Base-by-base conservation (phyloP, 768 basidiomycete species). In the Podaxis sp. region DNA sequence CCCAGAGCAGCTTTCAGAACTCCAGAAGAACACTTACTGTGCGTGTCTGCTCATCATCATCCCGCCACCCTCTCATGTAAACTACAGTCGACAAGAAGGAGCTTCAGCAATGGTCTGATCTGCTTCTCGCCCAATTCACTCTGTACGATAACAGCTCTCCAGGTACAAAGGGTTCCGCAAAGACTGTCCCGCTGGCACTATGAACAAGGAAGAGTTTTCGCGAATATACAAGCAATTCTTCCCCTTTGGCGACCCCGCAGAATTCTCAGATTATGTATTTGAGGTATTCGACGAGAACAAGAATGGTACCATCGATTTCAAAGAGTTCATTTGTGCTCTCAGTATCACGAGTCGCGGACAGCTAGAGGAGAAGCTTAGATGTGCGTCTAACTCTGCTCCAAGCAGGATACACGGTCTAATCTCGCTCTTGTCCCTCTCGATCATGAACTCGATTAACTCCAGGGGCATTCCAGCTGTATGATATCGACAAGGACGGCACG, bases 201-300 rank as follows among this genome's bases (percentile, higher is more conserved):
- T 99, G 70, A 92, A 98, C 84, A 97, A 94, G 82, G 81, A 86
- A 60, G 96, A 96, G 74, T 99, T 99, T 79, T 84, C 90, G 71
- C 89, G 90, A 75, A 99, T 99, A 82, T 99, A 99, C 85, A 95
- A 95, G 74, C 97, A 99, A 76, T 99, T 99, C 90, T 99, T 99
- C 83, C 97, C 97, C 26, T 99, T 99, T 71, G 97, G 97, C 65
- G 96, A 99, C 75, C 96, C 97, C 7, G 87, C 81, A 63, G 91
- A 96, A 74, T 99, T 99, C 72, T 95, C 97, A 41, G 93, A 98
- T 76, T 96, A 96, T 70, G 96, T 99, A 71, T 99, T 99, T 84
- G 95, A 97, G 71, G 96, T 98, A 63, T 96, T 95, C 73, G 94
- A 96, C 73, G 88, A 89, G 71, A 93, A 96, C 81, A 89, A 90